Evolutionary conservation across 345 rosid species (phyloP).

Genomic region (Acer negundo): DNA sequence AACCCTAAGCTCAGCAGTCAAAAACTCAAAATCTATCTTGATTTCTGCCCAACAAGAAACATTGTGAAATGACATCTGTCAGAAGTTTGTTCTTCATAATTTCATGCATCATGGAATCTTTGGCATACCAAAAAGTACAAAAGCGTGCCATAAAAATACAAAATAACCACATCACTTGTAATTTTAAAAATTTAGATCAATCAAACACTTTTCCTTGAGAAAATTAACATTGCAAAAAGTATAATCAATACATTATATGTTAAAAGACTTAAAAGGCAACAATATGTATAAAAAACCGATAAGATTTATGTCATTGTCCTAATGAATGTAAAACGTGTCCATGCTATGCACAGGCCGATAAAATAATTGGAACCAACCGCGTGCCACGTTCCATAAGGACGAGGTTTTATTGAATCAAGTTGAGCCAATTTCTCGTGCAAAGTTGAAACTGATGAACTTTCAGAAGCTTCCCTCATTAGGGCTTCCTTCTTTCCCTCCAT

Average conservation of each 20-base stretch:
- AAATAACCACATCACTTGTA: background rate
- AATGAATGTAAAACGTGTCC: background rate
- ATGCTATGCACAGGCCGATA: background rate
- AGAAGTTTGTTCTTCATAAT: background rate
- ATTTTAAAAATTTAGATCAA: background rate
- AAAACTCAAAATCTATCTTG: background rate
- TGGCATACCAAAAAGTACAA: background rate
- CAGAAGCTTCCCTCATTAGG: slow-evolving; percentile 49
- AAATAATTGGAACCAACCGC: slow-evolving; percentile 44
- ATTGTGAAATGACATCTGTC: background rate
- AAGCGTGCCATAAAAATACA: background rate
- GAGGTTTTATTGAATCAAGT: slow-evolving; percentile 56
- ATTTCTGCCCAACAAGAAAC: slow-evolving; percentile 3
- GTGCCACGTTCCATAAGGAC: slow-evolving; percentile 57
- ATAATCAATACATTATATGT: background rate
- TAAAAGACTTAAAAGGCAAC: background rate
- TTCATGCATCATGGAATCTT: background rate
- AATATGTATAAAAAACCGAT: background rate
- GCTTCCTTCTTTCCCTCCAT: slow-evolving; percentile 57
- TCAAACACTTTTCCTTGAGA: background rate
- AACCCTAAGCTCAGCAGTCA: background rate
- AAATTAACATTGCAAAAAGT: too few species aligned
- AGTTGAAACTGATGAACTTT: slow-evolving; percentile 35
- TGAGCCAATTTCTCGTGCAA: slow-evolving; percentile 47
- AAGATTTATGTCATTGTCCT: slow-evolving; percentile 4